A percentile compares a stretch with the other conserved stretches of the same genome.
phyloP scores from a whole-genome alignment of 139 green algal genomes.

The Ostreobium quekettii region DNA sequence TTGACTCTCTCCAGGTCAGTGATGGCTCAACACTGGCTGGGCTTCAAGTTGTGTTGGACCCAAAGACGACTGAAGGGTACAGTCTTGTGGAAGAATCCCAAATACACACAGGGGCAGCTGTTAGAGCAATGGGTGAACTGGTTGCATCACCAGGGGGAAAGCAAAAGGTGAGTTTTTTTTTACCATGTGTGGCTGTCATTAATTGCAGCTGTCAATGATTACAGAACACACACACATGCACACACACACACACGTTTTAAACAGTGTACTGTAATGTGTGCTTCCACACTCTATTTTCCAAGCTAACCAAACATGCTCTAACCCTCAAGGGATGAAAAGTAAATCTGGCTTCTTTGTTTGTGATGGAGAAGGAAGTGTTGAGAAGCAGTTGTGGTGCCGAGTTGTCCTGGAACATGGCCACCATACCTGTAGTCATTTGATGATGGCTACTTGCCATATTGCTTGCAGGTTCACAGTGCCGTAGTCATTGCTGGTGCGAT shows the following conservation, averaged over 20 bases:
- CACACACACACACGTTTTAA: neutral
- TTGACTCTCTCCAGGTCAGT: slow-evolving; percentile 23
- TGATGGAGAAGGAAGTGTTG: too few species aligned
- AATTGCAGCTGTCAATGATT: slow-evolving; percentile 1
- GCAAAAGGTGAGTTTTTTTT: slow-evolving; percentile 13
- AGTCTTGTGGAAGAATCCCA: slow-evolving; percentile 23
- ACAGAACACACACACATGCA: neutral
- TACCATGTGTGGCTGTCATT: neutral
- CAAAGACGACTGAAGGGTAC: slow-evolving; percentile 15
- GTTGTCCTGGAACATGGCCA: too few species aligned
- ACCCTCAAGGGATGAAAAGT: neutral
- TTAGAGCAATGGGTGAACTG: neutral
- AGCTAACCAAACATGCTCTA: neutral
- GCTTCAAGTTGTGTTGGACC: slow-evolving; percentile 35
- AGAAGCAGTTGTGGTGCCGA: too few species aligned
- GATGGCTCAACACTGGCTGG: slow-evolving; percentile 33
- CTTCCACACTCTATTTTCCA: too few species aligned
- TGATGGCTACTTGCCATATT: too few species aligned
- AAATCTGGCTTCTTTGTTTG: too few species aligned
- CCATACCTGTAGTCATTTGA: too few species aligned
- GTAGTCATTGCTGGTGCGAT: too few species aligned
- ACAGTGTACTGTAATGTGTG: neutral
- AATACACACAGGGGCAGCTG: slow-evolving; percentile 30
- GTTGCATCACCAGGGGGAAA: slow-evolving; percentile 6
- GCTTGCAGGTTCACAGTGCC: too few species aligned